These are phyloP conservation scores for Triadica sebifera DNA, from an alignment of 345 rosid species.

Conservation along the genomic window DNA sequence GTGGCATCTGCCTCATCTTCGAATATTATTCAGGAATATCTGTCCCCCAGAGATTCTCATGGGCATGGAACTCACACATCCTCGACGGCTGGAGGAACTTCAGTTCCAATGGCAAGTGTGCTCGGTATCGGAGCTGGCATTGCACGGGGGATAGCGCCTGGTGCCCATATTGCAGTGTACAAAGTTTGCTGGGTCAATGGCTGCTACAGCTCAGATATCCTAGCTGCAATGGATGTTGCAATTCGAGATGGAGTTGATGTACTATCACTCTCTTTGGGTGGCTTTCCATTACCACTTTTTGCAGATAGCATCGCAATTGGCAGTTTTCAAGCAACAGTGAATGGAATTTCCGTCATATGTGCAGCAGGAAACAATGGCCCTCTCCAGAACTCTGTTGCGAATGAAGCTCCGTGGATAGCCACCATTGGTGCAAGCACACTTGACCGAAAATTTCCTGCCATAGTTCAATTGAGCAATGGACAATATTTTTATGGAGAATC, in stretches of 20 bases:
- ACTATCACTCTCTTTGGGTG: constrained; percentile 83
- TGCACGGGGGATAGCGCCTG: constrained; percentile 88
- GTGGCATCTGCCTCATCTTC: constrained; percentile 40
- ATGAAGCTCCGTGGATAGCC: constrained; percentile 87
- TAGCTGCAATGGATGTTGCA: constrained; percentile 84
- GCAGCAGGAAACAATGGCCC: constrained; percentile 97
- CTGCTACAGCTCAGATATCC: constrained; percentile 82
- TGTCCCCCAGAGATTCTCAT: constrained; percentile 72
- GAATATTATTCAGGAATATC: constrained; percentile 50
- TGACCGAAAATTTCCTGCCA: constrained; percentile 77
- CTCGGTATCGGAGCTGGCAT: constrained; percentile 72
- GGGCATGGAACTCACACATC: constrained; percentile 95
- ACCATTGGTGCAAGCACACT: constrained; percentile 90
- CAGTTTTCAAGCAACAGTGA: constrained; percentile 81
- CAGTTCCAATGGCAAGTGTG: constrained; percentile 65
- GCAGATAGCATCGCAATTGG: constrained; percentile 88
- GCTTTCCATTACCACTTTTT: constrained; percentile 76
- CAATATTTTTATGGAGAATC: constrained; percentile 74
- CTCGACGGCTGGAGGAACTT: constrained; percentile 78
- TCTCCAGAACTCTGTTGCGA: constrained; percentile 66
- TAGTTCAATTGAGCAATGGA: constrained; percentile 55
- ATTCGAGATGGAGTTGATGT: constrained; percentile 78
- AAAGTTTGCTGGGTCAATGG: constrained; percentile 91
- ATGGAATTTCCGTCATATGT: constrained; percentile 75
- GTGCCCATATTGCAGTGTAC: constrained; percentile 76